Evolutionary conservation across 78 protist genomes (phyloP).

Genomic region (Guillardia theta): DNA sequence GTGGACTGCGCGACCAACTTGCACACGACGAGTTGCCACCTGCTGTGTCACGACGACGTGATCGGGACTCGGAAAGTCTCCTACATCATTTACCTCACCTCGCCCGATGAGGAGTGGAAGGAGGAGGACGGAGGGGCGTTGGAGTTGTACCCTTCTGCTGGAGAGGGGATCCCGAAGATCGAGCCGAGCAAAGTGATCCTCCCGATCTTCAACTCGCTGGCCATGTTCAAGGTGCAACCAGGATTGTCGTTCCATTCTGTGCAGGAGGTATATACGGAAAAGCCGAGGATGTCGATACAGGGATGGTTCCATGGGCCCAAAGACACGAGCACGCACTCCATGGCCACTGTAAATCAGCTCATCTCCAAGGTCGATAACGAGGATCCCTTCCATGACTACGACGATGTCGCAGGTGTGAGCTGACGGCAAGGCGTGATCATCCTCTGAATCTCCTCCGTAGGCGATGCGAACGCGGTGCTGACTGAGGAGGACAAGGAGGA

Average conservation of each 20-base stretch:
- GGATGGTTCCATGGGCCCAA: constrained; percentile 60
- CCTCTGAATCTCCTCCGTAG: too few relatives aligned
- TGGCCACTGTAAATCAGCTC: constrained; percentile 9
- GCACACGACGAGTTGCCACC: constrained; percentile 51
- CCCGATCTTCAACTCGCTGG: constrained; percentile 49
- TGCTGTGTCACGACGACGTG: constrained; percentile 67
- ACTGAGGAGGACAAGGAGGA: not conserved
- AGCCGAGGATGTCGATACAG: constrained; percentile 41
- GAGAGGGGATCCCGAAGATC: not conserved
- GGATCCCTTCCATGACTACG: not conserved
- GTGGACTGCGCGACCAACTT: constrained; percentile 40
- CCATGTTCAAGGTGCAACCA: constrained; percentile 47
- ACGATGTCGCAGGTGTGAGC: too few relatives aligned
- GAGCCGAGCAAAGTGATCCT: not conserved
- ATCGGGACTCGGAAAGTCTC: constrained; percentile 60
- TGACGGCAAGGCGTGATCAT: too few relatives aligned
- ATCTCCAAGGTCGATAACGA: not conserved
- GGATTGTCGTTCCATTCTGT: constrained; percentile 57
- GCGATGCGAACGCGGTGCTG: not conserved
- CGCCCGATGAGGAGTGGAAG: constrained; percentile 26
- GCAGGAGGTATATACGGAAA: constrained; percentile 36
- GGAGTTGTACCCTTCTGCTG: constrained; percentile 41
- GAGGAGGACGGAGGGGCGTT: constrained; percentile 55
- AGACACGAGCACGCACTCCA: not conserved
- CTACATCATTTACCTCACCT: constrained; percentile 51